phyloP scores from a whole-genome alignment of 306 rosid genomes.

The Dicorynia guianensis region DNA sequence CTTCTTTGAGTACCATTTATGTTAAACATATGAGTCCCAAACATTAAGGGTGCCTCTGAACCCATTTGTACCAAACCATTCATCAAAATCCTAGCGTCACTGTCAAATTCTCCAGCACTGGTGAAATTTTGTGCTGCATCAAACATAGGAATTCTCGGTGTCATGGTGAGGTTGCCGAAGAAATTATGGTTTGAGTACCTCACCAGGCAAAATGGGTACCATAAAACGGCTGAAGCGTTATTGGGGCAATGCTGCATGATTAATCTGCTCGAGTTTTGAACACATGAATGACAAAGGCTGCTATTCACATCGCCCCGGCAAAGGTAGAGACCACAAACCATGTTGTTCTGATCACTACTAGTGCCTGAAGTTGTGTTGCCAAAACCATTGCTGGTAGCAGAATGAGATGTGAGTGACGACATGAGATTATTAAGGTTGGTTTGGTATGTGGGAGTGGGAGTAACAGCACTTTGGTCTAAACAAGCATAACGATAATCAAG shows the following conservation, averaged over 20 bases:
- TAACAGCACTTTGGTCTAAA: constrained; percentile 43
- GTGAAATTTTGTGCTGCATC: constrained; percentile 47
- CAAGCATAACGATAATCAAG: constrained; percentile 53
- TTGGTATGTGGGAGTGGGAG: constrained; percentile 45
- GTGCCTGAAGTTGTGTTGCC: constrained; percentile 41
- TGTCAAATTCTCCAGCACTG: constrained; percentile 53
- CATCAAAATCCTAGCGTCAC: constrained; percentile 53
- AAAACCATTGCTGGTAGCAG: constrained; percentile 50
- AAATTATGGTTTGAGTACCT: constrained; percentile 50
- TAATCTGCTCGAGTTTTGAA: constrained; percentile 47
- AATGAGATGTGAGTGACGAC: constrained; percentile 42
- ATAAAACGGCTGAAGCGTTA: constrained; percentile 47
- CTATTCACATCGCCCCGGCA: constrained; percentile 51
- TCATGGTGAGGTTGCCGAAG: constrained; percentile 39
- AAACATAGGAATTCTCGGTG: constrained; percentile 52
- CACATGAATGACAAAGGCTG: constrained; percentile 48
- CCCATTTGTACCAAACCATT: constrained; percentile 53
- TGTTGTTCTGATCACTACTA: constrained; percentile 6
- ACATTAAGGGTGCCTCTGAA: constrained; percentile 37
- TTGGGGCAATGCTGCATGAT: constrained; percentile 49
- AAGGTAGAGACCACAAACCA: constrained; percentile 48
- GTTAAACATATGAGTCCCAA: constrained; percentile 56
- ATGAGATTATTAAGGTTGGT: constrained; percentile 46
- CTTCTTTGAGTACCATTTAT: constrained; percentile 58
- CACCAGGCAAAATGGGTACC: constrained; percentile 52